These are phyloP conservation scores for Kwoniella bestiolae DNA, from an alignment of 768 basidiomycete genomes.

Conservation along the genomic window DNA sequence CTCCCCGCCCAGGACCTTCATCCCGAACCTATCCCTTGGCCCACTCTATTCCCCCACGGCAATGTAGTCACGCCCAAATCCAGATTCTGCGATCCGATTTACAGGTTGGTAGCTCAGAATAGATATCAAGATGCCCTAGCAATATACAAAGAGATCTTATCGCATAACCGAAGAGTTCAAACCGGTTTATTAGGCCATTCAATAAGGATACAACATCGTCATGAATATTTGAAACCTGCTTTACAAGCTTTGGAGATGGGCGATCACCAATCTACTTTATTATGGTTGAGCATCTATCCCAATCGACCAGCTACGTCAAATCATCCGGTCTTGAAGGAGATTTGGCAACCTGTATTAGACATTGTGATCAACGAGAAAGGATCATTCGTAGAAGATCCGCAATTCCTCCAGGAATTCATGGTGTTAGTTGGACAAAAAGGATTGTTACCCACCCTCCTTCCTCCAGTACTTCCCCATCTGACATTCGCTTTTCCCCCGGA, in stretches of 20 bases:
- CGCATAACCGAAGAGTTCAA: slow-evolving; percentile 26
- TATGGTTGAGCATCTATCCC: slow-evolving; percentile 45
- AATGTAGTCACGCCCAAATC: background rate
- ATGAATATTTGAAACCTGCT: slow-evolving; percentile 36
- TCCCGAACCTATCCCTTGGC: slow-evolving; percentile 42
- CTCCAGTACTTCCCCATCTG: slow-evolving; percentile 31
- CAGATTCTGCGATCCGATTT: slow-evolving; percentile 37
- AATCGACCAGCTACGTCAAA: slow-evolving; percentile 41
- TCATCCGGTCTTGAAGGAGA: slow-evolving; percentile 27
- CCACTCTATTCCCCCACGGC: slow-evolving; percentile 35
- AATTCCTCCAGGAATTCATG: slow-evolving; percentile 28
- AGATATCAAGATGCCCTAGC: slow-evolving; percentile 30
- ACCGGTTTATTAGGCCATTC: slow-evolving; percentile 31
- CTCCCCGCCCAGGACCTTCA: slow-evolving; percentile 23
- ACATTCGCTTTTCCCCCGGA: slow-evolving; percentile 16
- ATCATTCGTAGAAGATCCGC: slow-evolving; percentile 9
- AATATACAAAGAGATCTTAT: slow-evolving; percentile 34
- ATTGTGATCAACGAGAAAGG: slow-evolving; percentile 21
- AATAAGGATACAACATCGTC: slow-evolving; percentile 27
- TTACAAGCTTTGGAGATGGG: slow-evolving; percentile 9
- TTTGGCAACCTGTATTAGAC: slow-evolving; percentile 37
- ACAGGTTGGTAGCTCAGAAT: slow-evolving; percentile 23
- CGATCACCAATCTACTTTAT: slow-evolving; percentile 28
- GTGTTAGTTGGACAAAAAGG: slow-evolving; percentile 37
- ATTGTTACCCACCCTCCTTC: slow-evolving; percentile 32